Conservation (phyloP, 78 protist genomes). For the Tieghemostelium lacteum region DNA sequence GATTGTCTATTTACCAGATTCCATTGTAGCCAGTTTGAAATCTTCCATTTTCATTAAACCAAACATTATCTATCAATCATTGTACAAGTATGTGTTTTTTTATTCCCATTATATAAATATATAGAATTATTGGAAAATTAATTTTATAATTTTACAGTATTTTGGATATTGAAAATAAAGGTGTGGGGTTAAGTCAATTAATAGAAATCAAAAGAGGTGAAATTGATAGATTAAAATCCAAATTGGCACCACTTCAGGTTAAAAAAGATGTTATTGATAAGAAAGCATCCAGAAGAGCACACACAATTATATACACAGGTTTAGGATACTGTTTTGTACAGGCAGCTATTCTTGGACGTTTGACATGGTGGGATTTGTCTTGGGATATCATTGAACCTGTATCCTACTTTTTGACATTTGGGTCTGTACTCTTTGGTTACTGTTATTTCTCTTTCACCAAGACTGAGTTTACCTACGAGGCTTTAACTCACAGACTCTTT, state of each 20-base stretch:
- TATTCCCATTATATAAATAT: background rate
- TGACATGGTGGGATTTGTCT: constrained; percentile 69
- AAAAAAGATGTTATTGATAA: constrained; percentile 31
- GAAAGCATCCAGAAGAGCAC: constrained; percentile 37
- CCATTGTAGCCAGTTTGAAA: background rate
- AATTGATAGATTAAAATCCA: background rate
- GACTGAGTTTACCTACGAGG: constrained; percentile 76
- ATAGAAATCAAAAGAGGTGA: constrained; percentile 39
- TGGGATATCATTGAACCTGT: constrained; percentile 79
- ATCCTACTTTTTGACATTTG: constrained; percentile 69
- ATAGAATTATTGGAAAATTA: no score
- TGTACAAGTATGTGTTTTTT: constrained; percentile 50
- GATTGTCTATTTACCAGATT: constrained; percentile 37
- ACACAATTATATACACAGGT: constrained; percentile 45
- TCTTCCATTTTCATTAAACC: constrained; percentile 45
- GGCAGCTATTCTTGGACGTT: constrained; percentile 54
- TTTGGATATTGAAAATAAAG: constrained; percentile 78
- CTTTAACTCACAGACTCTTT: constrained; percentile 35
- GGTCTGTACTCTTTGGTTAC: constrained; percentile 50
- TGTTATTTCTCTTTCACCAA: constrained; percentile 67
- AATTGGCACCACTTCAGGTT: constrained; percentile 8
- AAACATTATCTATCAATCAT: constrained; percentile 58
- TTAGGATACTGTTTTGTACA: constrained; percentile 60
- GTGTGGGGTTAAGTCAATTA: constrained; percentile 48
- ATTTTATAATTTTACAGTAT: constrained; percentile 8